These are phyloP conservation scores for Phanerochaete carnosa DNA, from an alignment of 768 basidiomycete genomes.

Conservation along the genomic window DNA sequence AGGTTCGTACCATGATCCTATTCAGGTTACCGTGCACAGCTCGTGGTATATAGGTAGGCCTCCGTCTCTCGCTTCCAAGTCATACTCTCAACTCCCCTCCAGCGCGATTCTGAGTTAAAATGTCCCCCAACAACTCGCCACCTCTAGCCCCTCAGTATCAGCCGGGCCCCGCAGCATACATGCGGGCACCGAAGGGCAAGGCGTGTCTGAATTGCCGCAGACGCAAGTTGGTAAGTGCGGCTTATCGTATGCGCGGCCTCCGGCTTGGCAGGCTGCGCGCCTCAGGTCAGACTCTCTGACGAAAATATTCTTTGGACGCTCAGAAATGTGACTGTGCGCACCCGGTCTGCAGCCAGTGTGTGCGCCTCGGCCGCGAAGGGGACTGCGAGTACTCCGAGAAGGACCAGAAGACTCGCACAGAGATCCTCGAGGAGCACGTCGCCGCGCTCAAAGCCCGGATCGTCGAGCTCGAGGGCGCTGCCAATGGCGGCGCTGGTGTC, in stretches of 20 bases:
- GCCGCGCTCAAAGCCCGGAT: slow-evolving; percentile 54
- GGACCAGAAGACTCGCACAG: slow-evolving; percentile 55
- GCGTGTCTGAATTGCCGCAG: slow-evolving; percentile 25
- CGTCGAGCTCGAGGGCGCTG: slow-evolving; percentile 20
- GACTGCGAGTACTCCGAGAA: slow-evolving; percentile 70
- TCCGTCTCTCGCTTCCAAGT: neutral
- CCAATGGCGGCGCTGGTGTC: slow-evolving; percentile 6
- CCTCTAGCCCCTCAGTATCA: neutral
- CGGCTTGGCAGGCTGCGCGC: neutral
- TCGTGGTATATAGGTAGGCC: neutral
- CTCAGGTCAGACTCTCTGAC: neutral
- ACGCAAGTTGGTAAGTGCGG: slow-evolving; percentile 22
- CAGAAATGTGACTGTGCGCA: slow-evolving; percentile 68
- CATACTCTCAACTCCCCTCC: neutral
- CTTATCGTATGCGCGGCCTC: too few species aligned
- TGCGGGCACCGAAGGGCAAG: slow-evolving; percentile 23
- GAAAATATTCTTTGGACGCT: neutral
- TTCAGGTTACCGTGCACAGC: neutral
- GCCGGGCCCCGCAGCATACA: slow-evolving; percentile 8
- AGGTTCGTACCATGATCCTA: neutral
- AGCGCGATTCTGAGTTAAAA: neutral
- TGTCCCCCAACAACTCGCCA: neutral
- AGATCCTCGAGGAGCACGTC: slow-evolving; percentile 60
- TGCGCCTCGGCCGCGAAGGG: slow-evolving; percentile 49
- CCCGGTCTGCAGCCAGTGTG: slow-evolving; percentile 65